phyloP scores from a whole-genome alignment of 1,284 basidiomycete species.

The Macrocybe sp. region DNA sequence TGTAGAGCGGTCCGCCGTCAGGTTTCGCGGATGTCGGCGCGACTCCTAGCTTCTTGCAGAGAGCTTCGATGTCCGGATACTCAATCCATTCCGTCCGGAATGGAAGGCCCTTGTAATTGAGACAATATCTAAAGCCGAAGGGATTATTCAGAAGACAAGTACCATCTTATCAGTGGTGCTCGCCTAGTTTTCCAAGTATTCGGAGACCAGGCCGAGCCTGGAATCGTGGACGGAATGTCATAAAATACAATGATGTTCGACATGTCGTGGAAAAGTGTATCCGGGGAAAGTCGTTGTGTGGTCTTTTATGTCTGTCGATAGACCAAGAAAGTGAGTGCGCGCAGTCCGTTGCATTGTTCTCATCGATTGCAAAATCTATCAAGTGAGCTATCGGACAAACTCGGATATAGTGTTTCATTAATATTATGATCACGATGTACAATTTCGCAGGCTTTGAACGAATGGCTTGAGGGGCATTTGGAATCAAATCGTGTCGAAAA shows the following conservation, averaged over 20 bases:
- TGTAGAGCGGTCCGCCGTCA: slow-evolving; percentile 25
- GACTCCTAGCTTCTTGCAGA: slow-evolving; percentile 23
- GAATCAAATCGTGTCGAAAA: too few species aligned
- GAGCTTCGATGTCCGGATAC: slow-evolving; percentile 24
- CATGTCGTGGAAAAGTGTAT: background rate
- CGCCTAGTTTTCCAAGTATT: slow-evolving; percentile 16
- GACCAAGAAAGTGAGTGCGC: too few species aligned
- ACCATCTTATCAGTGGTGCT: background rate
- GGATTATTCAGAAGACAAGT: slow-evolving; percentile 31
- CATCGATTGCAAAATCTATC: too few species aligned
- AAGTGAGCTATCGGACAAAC: too few species aligned
- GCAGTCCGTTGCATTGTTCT: too few species aligned
- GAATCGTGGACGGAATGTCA: slow-evolving; percentile 14
- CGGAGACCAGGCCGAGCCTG: slow-evolving; percentile 12
- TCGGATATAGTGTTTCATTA: too few species aligned
- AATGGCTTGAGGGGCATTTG: too few species aligned
- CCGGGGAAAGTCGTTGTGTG: too few species aligned
- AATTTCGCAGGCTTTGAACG: too few species aligned
- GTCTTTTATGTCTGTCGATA: too few species aligned
- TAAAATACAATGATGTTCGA: slow-evolving; percentile 12
- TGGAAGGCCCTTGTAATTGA: slow-evolving; percentile 25
- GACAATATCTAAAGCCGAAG: slow-evolving; percentile 14
- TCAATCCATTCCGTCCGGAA: slow-evolving; percentile 26
- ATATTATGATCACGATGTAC: too few species aligned
- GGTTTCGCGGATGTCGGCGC: slow-evolving; percentile 16